Evolutionary conservation across 31 red algal genomes (phyloP).

Genomic region (Endocladia muricata): DNA sequence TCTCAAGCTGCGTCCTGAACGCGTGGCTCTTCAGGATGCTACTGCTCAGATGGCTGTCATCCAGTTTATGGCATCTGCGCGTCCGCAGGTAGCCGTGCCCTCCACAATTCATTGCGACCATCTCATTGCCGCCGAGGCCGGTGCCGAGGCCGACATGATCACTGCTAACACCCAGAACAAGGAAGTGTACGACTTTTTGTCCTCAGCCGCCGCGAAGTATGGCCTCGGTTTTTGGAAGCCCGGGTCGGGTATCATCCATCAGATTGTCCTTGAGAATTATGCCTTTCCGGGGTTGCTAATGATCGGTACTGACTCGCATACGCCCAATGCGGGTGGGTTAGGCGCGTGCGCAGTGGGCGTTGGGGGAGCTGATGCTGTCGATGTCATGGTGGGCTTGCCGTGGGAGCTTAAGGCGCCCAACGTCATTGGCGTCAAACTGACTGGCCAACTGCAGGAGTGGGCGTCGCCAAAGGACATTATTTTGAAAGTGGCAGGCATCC

Average conservation of each 20-base stretch:
- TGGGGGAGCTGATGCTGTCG: slow-evolving; percentile 99
- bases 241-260: slow-evolving; percentile 99
- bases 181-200: slow-evolving; percentile 97
- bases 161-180: slow-evolving; percentile 80
- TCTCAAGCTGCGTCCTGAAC: slow-evolving; percentile 93
- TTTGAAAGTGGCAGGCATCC: slow-evolving; percentile 95
- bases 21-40: slow-evolving; percentile 99
- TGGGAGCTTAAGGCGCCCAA: slow-evolving; percentile 99
- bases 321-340: slow-evolving; percentile 96
- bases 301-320: slow-evolving; percentile 99
- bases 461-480: slow-evolving; percentile 98
- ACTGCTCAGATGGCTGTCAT: slow-evolving; percentile 99
- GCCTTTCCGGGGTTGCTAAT: slow-evolving; percentile 97
- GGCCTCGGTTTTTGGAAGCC: slow-evolving; percentile 99
- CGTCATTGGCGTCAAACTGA: slow-evolving; percentile 96
- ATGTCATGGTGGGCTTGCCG: slow-evolving; percentile 98
- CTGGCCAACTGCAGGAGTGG: slow-evolving; percentile 90
- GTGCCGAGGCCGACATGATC: slow-evolving; percentile 83
- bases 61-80: slow-evolving; percentile 92
- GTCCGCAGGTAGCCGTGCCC: slow-evolving; percentile 79
- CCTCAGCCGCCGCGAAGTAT: slow-evolving; percentile 80
- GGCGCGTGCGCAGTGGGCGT: slow-evolving; percentile 95
- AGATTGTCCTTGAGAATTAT: slow-evolving; percentile 99
- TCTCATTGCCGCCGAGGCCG: slow-evolving; percentile 90
- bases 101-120: slow-evolving; percentile 99